Base-by-base conservation (phyloP, 768 basidiomycete genomes). In the Phanerochaete carnosa region DNA sequence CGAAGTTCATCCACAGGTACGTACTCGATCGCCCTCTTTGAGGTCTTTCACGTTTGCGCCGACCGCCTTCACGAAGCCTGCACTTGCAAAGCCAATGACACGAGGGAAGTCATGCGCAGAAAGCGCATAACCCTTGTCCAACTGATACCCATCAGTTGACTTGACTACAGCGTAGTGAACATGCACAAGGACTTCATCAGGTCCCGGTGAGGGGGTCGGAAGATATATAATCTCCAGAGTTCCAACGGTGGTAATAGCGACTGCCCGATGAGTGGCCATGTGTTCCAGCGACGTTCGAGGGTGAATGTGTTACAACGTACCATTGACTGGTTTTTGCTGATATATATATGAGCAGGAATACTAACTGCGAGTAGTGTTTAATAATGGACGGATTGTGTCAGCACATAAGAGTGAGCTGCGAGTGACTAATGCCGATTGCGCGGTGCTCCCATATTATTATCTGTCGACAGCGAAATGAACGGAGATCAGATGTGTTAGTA, bases 41-140 rank as follows among this genome's bases (percentile, higher is more conserved):
- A 61, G 16, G 32, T 61, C 60, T 25, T 35, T 61, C 15, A 61
- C 60, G 25, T 47, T 43, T 11, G 29, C 43, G 11, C 60, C 60
- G 4, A 55, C 60, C 3, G 45, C 54, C 19, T 45, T 43, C 15
- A 61, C 60, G 1, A 29, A 15, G 2, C 53, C 60, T 9, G 26
- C 52, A 22, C n/a, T 12, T 12, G 35, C 52, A 12, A 55, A 46
- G 19, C 60, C 60, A 4, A 61, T 8, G 45, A 61, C 60, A 1
- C 26, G 26, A 11, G 60, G 60, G 16, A 6, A 49, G 26, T 49
- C 43, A 7, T 12, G 5, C 15, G 33, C 32, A 22, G n/a, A 19
- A 12, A 45, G 23, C 19, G 45, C 25, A 12, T 56, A 55, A 11
- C 54, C 45, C 9, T 22, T 29, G 45, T 61, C 53, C 5, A 61